Evolutionary conservation across 768 basidiomycete genomes (phyloP).

Genomic region (Saitozyma podzolica): DNA sequence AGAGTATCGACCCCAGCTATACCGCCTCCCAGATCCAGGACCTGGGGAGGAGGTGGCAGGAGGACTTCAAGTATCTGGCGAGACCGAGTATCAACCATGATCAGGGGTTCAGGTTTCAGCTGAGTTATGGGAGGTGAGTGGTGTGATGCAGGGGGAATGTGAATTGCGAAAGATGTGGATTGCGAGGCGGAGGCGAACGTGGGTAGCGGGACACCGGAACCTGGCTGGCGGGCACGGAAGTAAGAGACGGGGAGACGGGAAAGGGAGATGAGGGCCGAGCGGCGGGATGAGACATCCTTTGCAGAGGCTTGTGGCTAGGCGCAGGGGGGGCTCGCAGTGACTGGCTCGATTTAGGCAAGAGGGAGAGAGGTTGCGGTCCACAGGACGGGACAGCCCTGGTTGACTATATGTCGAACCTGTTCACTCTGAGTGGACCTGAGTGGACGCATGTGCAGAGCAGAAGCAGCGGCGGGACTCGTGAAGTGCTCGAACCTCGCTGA

Average conservation of each 20-base stretch:
- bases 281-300: too few relatives aligned
- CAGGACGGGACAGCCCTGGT: too few relatives aligned
- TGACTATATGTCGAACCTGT: too few relatives aligned
- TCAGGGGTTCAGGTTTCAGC: conserved; percentile 43
- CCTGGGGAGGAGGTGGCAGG: conserved; percentile 35
- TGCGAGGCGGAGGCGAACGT: too few relatives aligned
- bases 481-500: not conserved
- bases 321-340: too few relatives aligned
- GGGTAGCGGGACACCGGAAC: too few relatives aligned
- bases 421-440: too few relatives aligned
- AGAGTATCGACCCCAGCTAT: conserved; percentile 18
- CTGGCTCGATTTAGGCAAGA: too few relatives aligned
- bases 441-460: too few relatives aligned
- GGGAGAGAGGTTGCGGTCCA: too few relatives aligned
- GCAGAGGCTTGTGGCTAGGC: too few relatives aligned
- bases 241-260: not conserved
- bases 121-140: conserved; percentile 35
- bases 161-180: not conserved
- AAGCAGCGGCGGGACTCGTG: not conserved
- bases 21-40: conserved; percentile 25
- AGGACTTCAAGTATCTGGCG: conserved; percentile 26
- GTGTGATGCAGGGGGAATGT: not conserved
- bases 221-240: too few relatives aligned
- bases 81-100: conserved; percentile 36
- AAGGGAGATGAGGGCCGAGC: not conserved